Base-by-base conservation (phyloP, 148 eudicot species). In the Oxyria digyna region DNA sequence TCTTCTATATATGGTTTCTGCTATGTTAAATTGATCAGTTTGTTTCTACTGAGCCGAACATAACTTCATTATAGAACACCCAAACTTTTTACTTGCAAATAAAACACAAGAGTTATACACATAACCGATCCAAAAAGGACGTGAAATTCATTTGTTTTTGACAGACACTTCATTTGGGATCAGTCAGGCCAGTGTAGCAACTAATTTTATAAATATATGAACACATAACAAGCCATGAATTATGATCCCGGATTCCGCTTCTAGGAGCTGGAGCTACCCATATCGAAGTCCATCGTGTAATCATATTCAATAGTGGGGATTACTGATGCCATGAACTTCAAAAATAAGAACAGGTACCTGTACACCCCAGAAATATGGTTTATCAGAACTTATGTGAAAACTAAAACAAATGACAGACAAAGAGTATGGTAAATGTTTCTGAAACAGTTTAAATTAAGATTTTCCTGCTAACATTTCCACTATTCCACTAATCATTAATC, bases 261-360 rank as follows among this genome's bases (percentile, higher is more conserved):
- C 42, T 66, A 66, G 40, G 69, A 33, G 46, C 69, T 66, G 46
- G 69, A 93, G 73, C 97, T 88, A 62, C 98, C 98, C 74, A 90
- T 76, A 78, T 93, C 97, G 21, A 93, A 93, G 83, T 90, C 98
- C 97, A 93, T 87, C 27, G 98, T 93, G 85, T 93, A 89, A 81
- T 93, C 98, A 70, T 93, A 93, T 77, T 93, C 98, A 52, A 93
- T 93, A 43, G 98, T 93, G 23, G 98, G 98, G 76, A 93, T 87
- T 13, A 93, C 90, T 66, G 98, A 90, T 32, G 98, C 97, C 88
- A 93, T 81, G 80, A 93, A 93, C 68, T 93, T 93, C 86, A 93
- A 82, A 80, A 93, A 93, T 73, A 93, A 73, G 84, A 93, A 93
- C 63, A 93, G 96, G 74, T 93, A 93, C 96, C 98, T 93, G 65